Conservation (phyloP, 148 eudicot genomes). For the Vaccinium myrtillus region DNA sequence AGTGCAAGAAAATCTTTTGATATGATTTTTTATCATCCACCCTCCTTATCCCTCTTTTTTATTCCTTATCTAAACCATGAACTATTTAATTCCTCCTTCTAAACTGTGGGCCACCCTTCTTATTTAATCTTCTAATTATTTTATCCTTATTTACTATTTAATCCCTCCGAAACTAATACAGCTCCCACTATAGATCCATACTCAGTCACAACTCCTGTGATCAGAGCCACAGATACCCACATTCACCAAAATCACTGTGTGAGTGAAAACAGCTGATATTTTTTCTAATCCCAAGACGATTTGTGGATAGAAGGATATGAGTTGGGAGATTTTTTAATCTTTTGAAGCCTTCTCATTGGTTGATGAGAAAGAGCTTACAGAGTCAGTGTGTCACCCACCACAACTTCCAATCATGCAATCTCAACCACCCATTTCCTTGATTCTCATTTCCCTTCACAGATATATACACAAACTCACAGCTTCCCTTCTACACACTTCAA, state of each 20-base stretch:
- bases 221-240: constrained; percentile 11
- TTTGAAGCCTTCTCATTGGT: constrained; percentile 60
- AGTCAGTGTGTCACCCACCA: constrained; percentile 29
- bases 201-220: background rate
- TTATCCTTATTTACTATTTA: too few relatives aligned
- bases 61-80: too few relatives aligned
- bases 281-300: constrained; percentile 10
- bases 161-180: too few relatives aligned
- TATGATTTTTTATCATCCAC: too few relatives aligned
- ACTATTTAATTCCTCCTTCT: too few relatives aligned
- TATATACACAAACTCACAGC: constrained; percentile 6
- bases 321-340: constrained; percentile 38
- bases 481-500: constrained; percentile 8
- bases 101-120: too few relatives aligned
- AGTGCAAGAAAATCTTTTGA: too few relatives aligned
- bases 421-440: constrained; percentile 33
- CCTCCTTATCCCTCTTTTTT: too few relatives aligned
- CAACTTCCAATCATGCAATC: constrained; percentile 33
- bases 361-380: constrained; percentile 5
- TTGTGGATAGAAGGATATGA: constrained; percentile 61
- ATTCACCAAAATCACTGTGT: too few relatives aligned
- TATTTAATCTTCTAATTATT: too few relatives aligned
- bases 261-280: background rate
- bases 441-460: constrained; percentile 10
- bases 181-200: background rate